Evolutionary conservation across 2,329 filamentous ascomycete genomes (phyloP).

Genomic region (Chaetomium olivaceum): DNA sequence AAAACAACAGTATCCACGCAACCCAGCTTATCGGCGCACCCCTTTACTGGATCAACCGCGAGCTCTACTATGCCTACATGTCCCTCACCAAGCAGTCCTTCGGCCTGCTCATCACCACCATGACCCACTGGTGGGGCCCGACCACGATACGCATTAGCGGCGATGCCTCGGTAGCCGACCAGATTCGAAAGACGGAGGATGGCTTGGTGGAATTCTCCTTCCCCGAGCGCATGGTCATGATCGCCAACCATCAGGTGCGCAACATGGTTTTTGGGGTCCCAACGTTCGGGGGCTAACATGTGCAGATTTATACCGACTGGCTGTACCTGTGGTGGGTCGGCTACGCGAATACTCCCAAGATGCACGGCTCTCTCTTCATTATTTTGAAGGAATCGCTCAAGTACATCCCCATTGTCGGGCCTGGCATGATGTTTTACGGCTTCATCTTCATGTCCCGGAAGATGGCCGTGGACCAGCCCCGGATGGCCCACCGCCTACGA

Average conservation of each 20-base stretch:
- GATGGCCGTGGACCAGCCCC: conserved; percentile 75
- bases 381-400: conserved; percentile 87
- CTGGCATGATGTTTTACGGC: conserved; percentile 80
- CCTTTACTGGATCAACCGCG: conserved; percentile 72
- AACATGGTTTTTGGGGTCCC: background rate
- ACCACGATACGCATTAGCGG: conserved; percentile 81
- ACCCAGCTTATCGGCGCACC: conserved; percentile 77
- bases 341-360: conserved; percentile 72
- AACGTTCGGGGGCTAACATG: conserved; percentile 23
- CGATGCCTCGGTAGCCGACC: conserved; percentile 74
- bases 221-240: conserved; percentile 76
- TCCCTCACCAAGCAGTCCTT: conserved; percentile 83
- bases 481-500: conserved; percentile 71
- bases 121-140: conserved; percentile 87
- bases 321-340: conserved; percentile 91
- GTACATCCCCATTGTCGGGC: conserved; percentile 75
- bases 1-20: conserved; percentile 57
- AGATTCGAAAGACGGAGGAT: conserved; percentile 68
- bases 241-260: conserved; percentile 78
- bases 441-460: conserved; percentile 93
- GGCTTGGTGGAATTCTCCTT: conserved; percentile 77
- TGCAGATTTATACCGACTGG: conserved; percentile 83
- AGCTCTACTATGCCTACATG: conserved; percentile 84
- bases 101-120: conserved; percentile 72
- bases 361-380: conserved; percentile 87